Percentiles rank a stretch among this genome's conserved stretches.
phyloP scores from a whole-genome alignment of 768 basidiomycete species.

The Trametes elegans region DNA sequence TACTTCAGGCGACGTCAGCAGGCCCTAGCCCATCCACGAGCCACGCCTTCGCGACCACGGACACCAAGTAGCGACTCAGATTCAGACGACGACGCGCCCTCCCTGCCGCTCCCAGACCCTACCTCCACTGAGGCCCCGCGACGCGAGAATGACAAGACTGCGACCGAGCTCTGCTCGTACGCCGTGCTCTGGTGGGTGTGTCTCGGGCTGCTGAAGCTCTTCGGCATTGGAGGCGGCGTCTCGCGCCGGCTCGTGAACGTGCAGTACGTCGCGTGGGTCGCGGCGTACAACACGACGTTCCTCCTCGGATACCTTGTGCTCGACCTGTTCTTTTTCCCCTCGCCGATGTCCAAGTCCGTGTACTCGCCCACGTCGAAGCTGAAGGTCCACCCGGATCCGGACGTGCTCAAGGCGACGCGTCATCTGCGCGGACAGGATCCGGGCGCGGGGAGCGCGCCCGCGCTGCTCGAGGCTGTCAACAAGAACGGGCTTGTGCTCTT shows the following conservation, averaged over 20 bases:
- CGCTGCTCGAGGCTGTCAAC: slow-evolving; percentile 79
- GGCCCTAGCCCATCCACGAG: slow-evolving; percentile 13
- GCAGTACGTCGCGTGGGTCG: slow-evolving; percentile 86
- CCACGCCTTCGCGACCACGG: neutral
- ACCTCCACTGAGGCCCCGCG: slow-evolving; percentile 24
- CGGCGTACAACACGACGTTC: slow-evolving; percentile 86
- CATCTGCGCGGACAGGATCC: slow-evolving; percentile 26
- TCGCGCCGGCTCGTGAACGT: slow-evolving; percentile 74
- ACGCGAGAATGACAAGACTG: slow-evolving; percentile 70
- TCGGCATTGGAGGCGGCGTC: slow-evolving; percentile 40
- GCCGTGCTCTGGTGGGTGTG: slow-evolving; percentile 75
- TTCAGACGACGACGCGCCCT: slow-evolving; percentile 10
- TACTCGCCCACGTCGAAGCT: slow-evolving; percentile 37
- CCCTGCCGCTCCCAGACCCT: neutral
- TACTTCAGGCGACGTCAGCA: slow-evolving; percentile 61
- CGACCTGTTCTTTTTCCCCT: slow-evolving; percentile 67
- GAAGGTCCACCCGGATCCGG: slow-evolving; percentile 32
- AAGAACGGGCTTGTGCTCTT: slow-evolving; percentile 78
- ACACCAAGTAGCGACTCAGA: slow-evolving; percentile 23
- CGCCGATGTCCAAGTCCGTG: slow-evolving; percentile 32
- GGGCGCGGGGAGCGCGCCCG: slow-evolving; percentile 36
- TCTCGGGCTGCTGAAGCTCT: slow-evolving; percentile 38
- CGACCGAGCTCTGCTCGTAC: slow-evolving; percentile 75
- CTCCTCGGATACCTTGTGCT: slow-evolving; percentile 77
- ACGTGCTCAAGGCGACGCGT: slow-evolving; percentile 21